Evolutionary conservation across 2,329 filamentous ascomycete species (phyloP), one percentile per base, ranked within the genome.

Genomic region (Fusarium chaquense): DNA sequence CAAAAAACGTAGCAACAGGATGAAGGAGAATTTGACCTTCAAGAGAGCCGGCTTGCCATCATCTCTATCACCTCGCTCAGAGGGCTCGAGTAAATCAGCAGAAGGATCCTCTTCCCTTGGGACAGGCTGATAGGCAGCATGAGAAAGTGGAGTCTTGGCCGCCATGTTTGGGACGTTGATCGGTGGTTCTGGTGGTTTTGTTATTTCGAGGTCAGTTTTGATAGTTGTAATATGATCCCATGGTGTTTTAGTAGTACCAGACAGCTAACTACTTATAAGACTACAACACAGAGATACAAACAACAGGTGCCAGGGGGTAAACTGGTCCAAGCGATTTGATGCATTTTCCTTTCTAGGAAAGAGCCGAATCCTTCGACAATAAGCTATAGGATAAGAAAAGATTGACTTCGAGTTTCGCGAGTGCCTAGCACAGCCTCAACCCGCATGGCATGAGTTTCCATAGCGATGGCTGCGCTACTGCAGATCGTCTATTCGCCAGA

Each of bases 91-190:
- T 7, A 75, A 64, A 53, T 60, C 63, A 44, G 50, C 64, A 16
- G 52, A 20, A 41, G 50, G 40, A n/a, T 73, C 70, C 30, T 73
- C 70, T 16, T 73, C 68, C 38, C 56, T 64, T 2, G 71, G 69
- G 13, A 66, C 65, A 54, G 65, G 54, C 54, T 62, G 52, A n/a
- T 71, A 71, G 13, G 44, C 45, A 35, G 47, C 6, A 49, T 67
- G 52, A 33, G 52, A 49, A 35, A 65, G 15, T 20, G 63, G 53
- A 13, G 36, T 59, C 41, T 70, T 70, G 51, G 68, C 68, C 33
- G 67, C 68, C 68, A 70, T 70, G 18, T 16, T 53, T 51, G 33
- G 36, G 41, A 20, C 41, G 9, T 18, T 26, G 15, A 55, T 54
- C 24, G 22, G 30, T 56, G 35, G 24, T 43, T 40, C 8, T 40